Percentiles rank a stretch among this genome's conserved stretches.
Evolutionary conservation across 2,329 filamentous ascomycete species (phyloP).

Genomic region (Penicillium brasilianum): DNA sequence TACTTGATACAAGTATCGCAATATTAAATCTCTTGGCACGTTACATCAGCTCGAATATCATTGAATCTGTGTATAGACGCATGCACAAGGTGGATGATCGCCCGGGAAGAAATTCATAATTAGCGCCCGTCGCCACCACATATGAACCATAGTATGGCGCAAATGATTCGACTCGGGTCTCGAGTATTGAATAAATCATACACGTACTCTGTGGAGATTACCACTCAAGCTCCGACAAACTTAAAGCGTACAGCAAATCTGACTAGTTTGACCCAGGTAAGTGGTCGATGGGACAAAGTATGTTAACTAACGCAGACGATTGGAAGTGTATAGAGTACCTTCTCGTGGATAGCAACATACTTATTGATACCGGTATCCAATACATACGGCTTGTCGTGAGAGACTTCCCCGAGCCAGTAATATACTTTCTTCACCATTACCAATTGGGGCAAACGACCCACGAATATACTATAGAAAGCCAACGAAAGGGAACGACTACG

Average conservation of each 20-base stretch:
- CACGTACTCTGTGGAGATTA: not conserved
- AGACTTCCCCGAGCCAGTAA: not conserved
- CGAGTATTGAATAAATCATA: not conserved
- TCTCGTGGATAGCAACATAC: not conserved
- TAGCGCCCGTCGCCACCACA: constrained; percentile 2
- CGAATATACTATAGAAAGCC: constrained; percentile 16
- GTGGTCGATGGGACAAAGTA: constrained; percentile 3
- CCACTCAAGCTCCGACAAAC: not conserved
- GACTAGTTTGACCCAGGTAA: constrained; percentile 3
- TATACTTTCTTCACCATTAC: not conserved
- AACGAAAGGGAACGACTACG: constrained; percentile 6
- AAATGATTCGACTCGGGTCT: not conserved
- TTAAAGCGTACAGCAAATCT: constrained; percentile 4
- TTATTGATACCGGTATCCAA: not conserved
- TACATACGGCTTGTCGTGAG: not conserved
- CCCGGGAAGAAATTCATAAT: constrained; percentile 3
- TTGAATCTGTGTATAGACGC: constrained; percentile 12
- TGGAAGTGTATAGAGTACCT: not conserved
- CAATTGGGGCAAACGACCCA: not conserved
- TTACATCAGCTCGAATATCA: constrained; percentile 1
- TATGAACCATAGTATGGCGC: not conserved
- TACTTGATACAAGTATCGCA: not conserved
- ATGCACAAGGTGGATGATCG: constrained; percentile 18
- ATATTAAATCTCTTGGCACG: not conserved
- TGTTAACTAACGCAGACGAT: not conserved